phyloP scores from a whole-genome alignment of 495 filamentous ascomycete species.

The Trichocladium antarcticum region DNA sequence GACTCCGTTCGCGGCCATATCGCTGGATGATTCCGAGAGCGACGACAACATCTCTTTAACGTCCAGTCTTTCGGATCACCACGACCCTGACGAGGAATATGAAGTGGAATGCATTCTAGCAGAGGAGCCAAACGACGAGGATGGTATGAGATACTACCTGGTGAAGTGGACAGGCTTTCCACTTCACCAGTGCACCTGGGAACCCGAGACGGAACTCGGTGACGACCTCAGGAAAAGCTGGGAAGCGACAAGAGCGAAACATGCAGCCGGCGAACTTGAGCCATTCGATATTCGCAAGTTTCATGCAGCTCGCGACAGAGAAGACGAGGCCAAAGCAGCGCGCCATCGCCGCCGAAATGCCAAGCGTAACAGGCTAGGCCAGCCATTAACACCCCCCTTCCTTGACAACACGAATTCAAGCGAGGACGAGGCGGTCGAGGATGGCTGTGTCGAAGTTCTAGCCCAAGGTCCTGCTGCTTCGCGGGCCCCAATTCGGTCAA shows the following conservation, averaged over 20 bases:
- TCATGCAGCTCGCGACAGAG: conserved; percentile 23
- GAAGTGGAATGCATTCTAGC: conserved; percentile 42
- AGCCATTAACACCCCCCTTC: conserved; percentile 19
- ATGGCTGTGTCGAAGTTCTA: neutral
- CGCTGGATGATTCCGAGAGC: conserved; percentile 8
- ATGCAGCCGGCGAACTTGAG: conserved; percentile 30
- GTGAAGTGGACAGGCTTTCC: conserved; percentile 59
- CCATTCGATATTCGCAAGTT: conserved; percentile 43
- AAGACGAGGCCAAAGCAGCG: conserved; percentile 23
- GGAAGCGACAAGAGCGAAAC: conserved; percentile 39
- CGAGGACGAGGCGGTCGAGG: conserved; percentile 14
- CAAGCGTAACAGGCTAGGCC: conserved; percentile 33
- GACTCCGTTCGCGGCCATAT: neutral
- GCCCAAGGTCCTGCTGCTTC: neutral
- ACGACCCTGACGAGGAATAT: conserved; percentile 35
- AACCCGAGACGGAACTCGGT: conserved; percentile 46
- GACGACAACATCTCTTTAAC: conserved; percentile 53
- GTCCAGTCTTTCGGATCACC: conserved; percentile 40
- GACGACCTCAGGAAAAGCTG: conserved; percentile 41
- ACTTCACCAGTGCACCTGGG: conserved; percentile 50
- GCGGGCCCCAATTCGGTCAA: neutral
- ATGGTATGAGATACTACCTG: conserved; percentile 42
- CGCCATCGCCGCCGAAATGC: conserved; percentile 40
- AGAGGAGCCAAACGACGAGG: conserved; percentile 32
- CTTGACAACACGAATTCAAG: conserved; percentile 7